Evolutionary conservation across 768 basidiomycete genomes (phyloP).

Genomic region (Tylopilus cervinicoccineus): DNA sequence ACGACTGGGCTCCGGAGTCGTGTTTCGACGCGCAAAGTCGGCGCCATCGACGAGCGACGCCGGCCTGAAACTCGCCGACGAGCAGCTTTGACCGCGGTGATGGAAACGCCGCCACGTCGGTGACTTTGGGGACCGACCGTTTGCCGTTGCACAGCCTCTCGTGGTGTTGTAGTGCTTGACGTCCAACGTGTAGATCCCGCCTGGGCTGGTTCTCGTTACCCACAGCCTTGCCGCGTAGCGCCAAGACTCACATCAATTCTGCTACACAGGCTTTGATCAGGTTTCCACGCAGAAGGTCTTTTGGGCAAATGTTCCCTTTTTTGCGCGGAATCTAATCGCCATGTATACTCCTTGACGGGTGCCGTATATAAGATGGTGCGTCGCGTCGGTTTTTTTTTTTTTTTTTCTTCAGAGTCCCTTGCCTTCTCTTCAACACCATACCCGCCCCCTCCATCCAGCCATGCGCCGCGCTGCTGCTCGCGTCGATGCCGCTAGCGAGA

Average conservation of each 20-base stretch:
- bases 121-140: too few relatives aligned
- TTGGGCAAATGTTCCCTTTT: not conserved
- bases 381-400: not conserved
- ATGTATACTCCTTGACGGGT: not conserved
- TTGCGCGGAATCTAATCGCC: not conserved
- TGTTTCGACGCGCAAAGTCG: too few relatives aligned
- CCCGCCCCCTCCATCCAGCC: not conserved
- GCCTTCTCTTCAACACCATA: not conserved
- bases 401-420: too few relatives aligned
- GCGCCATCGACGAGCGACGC: too few relatives aligned
- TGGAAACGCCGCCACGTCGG: too few relatives aligned
- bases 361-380: conserved; percentile 2
- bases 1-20: too few relatives aligned
- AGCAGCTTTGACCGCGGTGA: too few relatives aligned
- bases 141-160: too few relatives aligned
- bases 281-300: not conserved
- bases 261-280: conserved; percentile 1
- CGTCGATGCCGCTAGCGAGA: not conserved
- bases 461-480: conserved; percentile 5
- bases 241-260: too few relatives aligned
- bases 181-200: conserved; percentile 2
- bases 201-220: not conserved
- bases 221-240: conserved; percentile 1
- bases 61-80: too few relatives aligned
- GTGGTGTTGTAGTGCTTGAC: too few relatives aligned